Conservation (phyloP, 106 monocot species). For the Acanthochlamys bracteata region DNA sequence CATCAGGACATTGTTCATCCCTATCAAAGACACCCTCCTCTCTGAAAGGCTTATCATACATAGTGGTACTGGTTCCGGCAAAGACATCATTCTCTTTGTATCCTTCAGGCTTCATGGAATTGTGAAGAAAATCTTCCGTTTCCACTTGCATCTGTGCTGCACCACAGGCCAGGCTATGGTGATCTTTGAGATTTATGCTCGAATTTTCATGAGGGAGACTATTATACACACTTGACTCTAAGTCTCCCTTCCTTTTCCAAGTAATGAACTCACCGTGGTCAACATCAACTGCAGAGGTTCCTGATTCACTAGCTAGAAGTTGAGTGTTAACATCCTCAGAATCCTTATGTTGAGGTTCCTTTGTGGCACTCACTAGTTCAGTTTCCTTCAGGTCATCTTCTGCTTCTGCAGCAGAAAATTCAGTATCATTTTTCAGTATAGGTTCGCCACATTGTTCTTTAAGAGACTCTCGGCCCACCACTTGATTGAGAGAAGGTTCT, state of each 20-base stretch:
- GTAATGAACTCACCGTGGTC: too few species aligned
- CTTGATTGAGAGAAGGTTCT: not conserved
- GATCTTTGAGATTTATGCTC: too few species aligned
- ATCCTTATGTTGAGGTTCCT: too few species aligned
- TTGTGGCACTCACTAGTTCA: too few species aligned
- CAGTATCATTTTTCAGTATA: not conserved
- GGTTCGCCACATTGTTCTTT: not conserved
- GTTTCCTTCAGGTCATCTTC: too few species aligned
- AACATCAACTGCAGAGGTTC: too few species aligned
- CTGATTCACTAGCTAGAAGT: too few species aligned
- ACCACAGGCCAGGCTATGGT: too few species aligned
- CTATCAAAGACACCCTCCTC: not conserved
- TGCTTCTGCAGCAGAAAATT: not conserved
- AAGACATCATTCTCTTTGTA: not conserved
- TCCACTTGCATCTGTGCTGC: not conserved
- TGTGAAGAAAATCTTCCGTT: not conserved
- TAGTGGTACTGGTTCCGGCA: not conserved
- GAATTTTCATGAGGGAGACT: too few species aligned
- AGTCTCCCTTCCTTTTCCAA: too few species aligned
- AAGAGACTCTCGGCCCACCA: not conserved
- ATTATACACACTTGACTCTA: not conserved
- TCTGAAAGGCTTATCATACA: not conserved
- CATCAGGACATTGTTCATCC: not conserved
- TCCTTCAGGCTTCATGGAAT: not conserved
- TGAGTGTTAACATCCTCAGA: too few species aligned